Conservation (phyloP, 495 filamentous ascomycete genomes). For the Apodospora peruviana region DNA sequence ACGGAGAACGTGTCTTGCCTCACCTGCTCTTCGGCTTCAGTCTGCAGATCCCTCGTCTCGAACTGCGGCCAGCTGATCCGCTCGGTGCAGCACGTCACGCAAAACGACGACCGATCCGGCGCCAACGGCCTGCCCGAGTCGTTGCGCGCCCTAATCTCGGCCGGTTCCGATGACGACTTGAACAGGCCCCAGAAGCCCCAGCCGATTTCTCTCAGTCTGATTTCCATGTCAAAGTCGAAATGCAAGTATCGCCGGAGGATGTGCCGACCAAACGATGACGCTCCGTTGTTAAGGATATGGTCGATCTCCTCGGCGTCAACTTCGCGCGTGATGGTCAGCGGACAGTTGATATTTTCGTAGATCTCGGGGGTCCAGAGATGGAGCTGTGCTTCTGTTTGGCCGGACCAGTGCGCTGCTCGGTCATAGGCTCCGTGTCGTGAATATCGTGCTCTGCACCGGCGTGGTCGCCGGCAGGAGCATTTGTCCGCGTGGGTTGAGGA, state of each 20-base stretch:
- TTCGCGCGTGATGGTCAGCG: conserved; percentile 15
- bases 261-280: neutral
- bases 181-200: conserved; percentile 18
- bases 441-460: conserved; percentile 7
- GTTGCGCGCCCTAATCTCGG: conserved; percentile 17
- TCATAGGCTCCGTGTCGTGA: conserved; percentile 9
- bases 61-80: conserved; percentile 17
- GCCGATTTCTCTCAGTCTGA: conserved; percentile 17
- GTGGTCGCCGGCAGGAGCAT: conserved; percentile 9
- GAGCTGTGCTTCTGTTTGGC: conserved; percentile 19
- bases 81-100: conserved; percentile 14
- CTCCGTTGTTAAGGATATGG: conserved; percentile 2
- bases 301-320: conserved; percentile 15
- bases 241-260: conserved; percentile 13
- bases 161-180: conserved; percentile 14
- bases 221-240: conserved; percentile 21
- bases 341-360: conserved; percentile 17
- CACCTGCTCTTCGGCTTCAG: conserved; percentile 18
- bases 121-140: conserved; percentile 14
- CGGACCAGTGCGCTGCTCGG: conserved; percentile 17
- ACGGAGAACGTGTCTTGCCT: neutral
- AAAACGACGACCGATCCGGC: conserved; percentile 12
- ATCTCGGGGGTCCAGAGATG: conserved; percentile 24
- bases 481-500: conserved; percentile 6
- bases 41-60: conserved; percentile 16